These are phyloP conservation scores for Plasmopara muralis DNA, from an alignment of 352 stramenopile genomes.

Conservation along the genomic window DNA sequence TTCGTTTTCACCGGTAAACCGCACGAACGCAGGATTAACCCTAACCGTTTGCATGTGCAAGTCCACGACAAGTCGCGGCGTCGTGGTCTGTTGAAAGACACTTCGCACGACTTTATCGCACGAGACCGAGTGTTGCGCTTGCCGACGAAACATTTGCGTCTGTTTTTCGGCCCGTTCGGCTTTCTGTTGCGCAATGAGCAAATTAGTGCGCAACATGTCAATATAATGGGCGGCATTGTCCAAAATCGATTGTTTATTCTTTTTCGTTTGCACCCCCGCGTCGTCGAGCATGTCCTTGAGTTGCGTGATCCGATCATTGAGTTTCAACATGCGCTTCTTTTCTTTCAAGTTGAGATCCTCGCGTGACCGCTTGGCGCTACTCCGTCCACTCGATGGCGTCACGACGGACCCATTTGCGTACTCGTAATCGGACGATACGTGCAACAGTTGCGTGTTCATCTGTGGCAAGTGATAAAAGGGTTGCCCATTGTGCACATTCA, in stretches of 20 bases:
- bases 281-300: conserved; percentile 61
- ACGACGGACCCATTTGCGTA: conserved; percentile 33
- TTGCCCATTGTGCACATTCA: conserved; percentile 34
- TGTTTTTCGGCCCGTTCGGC: conserved; percentile 48
- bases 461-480: conserved; percentile 42
- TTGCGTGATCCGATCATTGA: conserved; percentile 80
- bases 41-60: conserved; percentile 49
- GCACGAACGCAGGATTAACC: conserved; percentile 56
- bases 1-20: conserved; percentile 39
- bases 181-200: conserved; percentile 56
- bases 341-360: conserved; percentile 82
- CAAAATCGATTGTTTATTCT: conserved; percentile 74
- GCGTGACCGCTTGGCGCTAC: conserved; percentile 52
- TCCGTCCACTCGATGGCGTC: conserved; percentile 26
- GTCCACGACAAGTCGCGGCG: conserved; percentile 48
- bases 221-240: conserved; percentile 72
- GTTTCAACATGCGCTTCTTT: conserved; percentile 88
- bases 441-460: conserved; percentile 43
- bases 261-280: conserved; percentile 66
- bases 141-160: conserved; percentile 37
- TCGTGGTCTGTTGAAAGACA: conserved; percentile 59
- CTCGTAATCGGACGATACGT: conserved; percentile 53
- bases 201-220: conserved; percentile 51
- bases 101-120: conserved; percentile 30
- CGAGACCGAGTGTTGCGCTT: conserved; percentile 29